Base-by-base conservation (phyloP, 169 alveolate species). In the Eimeria acervulina region DNA sequence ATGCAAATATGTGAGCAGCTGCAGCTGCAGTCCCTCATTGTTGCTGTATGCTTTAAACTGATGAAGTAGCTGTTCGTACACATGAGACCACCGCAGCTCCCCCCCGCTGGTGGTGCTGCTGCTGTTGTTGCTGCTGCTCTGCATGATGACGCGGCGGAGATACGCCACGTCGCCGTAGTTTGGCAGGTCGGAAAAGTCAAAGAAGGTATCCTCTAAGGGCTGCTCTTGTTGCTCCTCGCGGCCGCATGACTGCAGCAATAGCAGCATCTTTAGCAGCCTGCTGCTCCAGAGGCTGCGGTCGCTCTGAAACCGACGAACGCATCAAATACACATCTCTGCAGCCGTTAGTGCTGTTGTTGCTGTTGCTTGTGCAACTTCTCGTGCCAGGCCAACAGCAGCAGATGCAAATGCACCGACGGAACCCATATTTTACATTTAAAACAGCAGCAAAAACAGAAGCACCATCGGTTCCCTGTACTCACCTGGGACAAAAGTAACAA, bases 271-370 rank as follows among this genome's bases (percentile, higher is more conserved):
- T 74, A 83, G 33, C 51, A 83, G 70, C 74, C 72, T 83, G 70
- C 91, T 83, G 91, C 91, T 83, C 91, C 91, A 83, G 31, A 83
- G 91, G 74, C 74, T 83, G 91, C 91, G 91, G 40, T 83, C 17
- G 74, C 91, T 83, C 91, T 83, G 51, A 44, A 78, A 44, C 33
- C 26, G 10, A 23, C 52, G 40, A 61, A 81, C 3, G 90, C 70
- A 51, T 0, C 59, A 51, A 26, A 28, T 51, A 47, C 91, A 51
- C 15, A 74, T 47, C 1, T 26, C 6, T n/a, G 15, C 81, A 33
- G 81, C 81, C 26, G 33, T 12, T 17, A 36, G 4, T 31, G 47
- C 80, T 17, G 51, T 33, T 38, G 85, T 8, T n/a, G 40, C 26
- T 6, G 63, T 63, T 23, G 7, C 21, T 78, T 63, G 21, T 44